These are phyloP conservation scores for Epichloe scottii DNA, from an alignment of 2,329 filamentous ascomycete genomes.

Conservation along the genomic window DNA sequence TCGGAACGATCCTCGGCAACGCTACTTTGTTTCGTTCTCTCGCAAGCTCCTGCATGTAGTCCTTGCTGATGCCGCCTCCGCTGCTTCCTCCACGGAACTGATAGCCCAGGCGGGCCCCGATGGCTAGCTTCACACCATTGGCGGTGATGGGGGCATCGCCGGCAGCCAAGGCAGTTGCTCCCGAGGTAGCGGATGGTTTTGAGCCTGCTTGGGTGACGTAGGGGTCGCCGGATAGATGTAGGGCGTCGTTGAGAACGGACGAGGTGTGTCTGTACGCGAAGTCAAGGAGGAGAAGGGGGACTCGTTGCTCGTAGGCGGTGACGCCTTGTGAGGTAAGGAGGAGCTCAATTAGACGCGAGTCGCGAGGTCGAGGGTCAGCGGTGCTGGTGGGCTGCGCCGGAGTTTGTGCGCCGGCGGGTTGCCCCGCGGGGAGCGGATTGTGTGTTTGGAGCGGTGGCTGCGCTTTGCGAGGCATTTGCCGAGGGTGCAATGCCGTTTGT, in stretches of 20 bases:
- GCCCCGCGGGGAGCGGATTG: slow-evolving; percentile 19
- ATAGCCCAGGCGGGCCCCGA: slow-evolving; percentile 53
- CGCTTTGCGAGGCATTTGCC: slow-evolving; percentile 17
- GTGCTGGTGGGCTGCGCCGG: slow-evolving; percentile 21
- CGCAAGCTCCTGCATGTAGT: slow-evolving; percentile 66
- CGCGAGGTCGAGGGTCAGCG: slow-evolving; percentile 52
- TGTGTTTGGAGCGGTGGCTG: slow-evolving; percentile 20
- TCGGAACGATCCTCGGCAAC: slow-evolving; percentile 48
- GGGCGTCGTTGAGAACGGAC: slow-evolving; percentile 55
- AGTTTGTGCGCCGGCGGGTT: slow-evolving; percentile 13
- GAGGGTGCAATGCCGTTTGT: slow-evolving; percentile 40
- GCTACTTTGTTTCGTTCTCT: slow-evolving; percentile 55
- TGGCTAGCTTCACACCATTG: slow-evolving; percentile 60
- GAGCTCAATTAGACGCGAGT: slow-evolving; percentile 67
- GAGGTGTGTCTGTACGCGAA: slow-evolving; percentile 77
- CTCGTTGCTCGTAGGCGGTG: slow-evolving; percentile 67
- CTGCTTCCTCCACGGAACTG: slow-evolving; percentile 50
- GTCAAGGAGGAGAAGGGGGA: slow-evolving; percentile 71
- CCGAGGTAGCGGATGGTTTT: slow-evolving; percentile 35
- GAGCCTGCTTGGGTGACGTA: slow-evolving; percentile 47
- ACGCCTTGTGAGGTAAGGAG: slow-evolving; percentile 70
- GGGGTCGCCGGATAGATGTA: slow-evolving; percentile 57
- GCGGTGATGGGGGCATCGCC: slow-evolving; percentile 48
- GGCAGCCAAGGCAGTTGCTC: slow-evolving; percentile 34
- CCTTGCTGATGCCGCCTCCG: slow-evolving; percentile 50